Conservation (phyloP, 2,329 filamentous ascomycete species). For the Trichophyton simii region DNA sequence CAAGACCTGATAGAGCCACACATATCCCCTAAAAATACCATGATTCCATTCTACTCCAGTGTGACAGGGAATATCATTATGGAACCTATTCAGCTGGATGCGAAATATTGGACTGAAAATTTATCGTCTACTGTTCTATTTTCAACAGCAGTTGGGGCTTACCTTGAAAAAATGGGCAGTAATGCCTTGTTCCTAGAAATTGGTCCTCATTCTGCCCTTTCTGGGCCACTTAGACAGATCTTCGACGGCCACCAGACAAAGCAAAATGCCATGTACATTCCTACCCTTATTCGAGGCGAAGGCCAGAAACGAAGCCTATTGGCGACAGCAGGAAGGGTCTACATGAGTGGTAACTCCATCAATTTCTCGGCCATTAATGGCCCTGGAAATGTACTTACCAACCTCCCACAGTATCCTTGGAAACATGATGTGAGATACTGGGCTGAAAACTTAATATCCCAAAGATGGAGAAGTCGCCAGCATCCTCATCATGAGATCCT, state of each 20-base stretch:
- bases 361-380: background rate
- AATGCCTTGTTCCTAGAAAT: conserved; percentile 12
- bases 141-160: background rate
- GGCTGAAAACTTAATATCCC: background rate
- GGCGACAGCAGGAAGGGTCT: conserved; percentile 4
- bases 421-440: background rate
- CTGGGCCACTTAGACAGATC: conserved; percentile 14
- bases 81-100: background rate
- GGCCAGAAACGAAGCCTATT: conserved; percentile 5
- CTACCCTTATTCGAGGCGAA: conserved; percentile 6
- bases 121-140: conserved; percentile 6
- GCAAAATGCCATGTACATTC: background rate
- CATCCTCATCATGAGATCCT: conserved; percentile 15
- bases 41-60: background rate
- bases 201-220: conserved; percentile 14
- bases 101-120: conserved; percentile 2
- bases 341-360: background rate
- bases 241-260: background rate
- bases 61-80: background rate
- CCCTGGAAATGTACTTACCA: background rate
- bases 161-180: background rate
- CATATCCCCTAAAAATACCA: background rate
- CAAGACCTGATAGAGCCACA: conserved; percentile 4
- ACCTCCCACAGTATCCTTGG: background rate
- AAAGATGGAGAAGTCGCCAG: background rate